Conservation (phyloP, 495 filamentous ascomycete species). For the Aspergillus wentii region DNA sequence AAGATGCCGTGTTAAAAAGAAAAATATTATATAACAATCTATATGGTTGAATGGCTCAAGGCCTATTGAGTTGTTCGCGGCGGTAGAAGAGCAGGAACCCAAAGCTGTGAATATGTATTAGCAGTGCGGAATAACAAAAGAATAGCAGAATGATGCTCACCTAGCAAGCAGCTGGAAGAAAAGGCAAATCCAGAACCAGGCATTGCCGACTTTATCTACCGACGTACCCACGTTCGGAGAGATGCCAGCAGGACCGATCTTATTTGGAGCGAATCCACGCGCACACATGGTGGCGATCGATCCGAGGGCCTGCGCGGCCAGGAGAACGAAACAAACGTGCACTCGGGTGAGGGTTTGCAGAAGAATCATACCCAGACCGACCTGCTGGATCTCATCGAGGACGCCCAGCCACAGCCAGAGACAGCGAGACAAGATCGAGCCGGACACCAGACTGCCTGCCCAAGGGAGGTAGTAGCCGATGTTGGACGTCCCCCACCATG, state of each 20-base stretch:
- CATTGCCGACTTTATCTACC: conserved; percentile 34
- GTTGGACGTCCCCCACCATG: conserved; percentile 56
- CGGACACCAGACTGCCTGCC: conserved; percentile 40
- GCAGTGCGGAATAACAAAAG: not conserved
- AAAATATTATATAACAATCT: too few species aligned
- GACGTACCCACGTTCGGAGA: conserved; percentile 53
- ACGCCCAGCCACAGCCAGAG: conserved; percentile 65
- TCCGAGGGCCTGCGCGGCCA: conserved; percentile 53
- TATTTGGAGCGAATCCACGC: conserved; percentile 53
- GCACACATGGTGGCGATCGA: conserved; percentile 54
- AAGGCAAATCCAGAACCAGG: conserved; percentile 55
- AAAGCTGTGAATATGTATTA: conserved; percentile 10
- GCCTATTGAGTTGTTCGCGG: conserved; percentile 16
- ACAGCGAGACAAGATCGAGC: conserved; percentile 47
- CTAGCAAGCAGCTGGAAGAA: conserved; percentile 38
- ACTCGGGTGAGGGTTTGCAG: conserved; percentile 58
- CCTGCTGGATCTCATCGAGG: conserved; percentile 57
- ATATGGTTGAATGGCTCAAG: too few species aligned
- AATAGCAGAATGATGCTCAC: conserved; percentile 2
- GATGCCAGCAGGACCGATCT: conserved; percentile 52
- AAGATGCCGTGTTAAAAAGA: too few species aligned
- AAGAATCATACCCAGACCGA: conserved; percentile 62
- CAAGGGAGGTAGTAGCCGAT: conserved; percentile 59
- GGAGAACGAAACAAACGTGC: conserved; percentile 52
- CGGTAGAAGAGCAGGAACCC: conserved; percentile 17